These are phyloP conservation scores for Neurospora tetraspora DNA, from an alignment of 495 filamentous ascomycete species.

Conservation along the genomic window DNA sequence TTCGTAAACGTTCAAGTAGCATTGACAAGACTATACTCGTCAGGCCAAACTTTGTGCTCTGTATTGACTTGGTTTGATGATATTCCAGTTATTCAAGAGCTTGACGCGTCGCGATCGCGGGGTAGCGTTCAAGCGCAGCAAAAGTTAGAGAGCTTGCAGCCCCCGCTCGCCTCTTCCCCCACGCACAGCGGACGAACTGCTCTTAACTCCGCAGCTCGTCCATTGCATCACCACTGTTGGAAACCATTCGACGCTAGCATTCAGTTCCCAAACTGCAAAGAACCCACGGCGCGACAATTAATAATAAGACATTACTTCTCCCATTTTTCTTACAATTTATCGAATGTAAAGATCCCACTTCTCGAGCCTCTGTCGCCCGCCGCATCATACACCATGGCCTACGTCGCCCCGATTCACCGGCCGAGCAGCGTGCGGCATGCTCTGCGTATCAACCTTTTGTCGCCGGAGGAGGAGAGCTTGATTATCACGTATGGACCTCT, in stretches of 20 bases:
- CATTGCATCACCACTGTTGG: neutral
- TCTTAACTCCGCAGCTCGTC: neutral
- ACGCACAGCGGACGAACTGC: neutral
- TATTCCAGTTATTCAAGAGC: neutral
- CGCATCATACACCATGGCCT: conserved; percentile 57
- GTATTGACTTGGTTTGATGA: too few species aligned
- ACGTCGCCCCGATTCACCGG: conserved; percentile 85
- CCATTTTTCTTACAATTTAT: neutral
- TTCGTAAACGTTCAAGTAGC: too few species aligned
- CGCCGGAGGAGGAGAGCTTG: conserved; percentile 64
- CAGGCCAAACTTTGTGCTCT: too few species aligned
- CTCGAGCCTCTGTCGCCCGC: conserved; percentile 1
- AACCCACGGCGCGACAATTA: neutral
- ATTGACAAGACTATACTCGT: too few species aligned
- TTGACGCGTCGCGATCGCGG: neutral
- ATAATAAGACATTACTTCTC: neutral
- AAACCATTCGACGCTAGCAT: neutral
- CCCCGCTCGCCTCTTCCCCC: neutral
- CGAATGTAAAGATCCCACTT: conserved; percentile 12
- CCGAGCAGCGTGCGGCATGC: conserved; percentile 86
- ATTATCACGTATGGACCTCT: conserved; percentile 65
- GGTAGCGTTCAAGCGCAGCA: neutral
- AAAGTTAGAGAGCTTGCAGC: neutral
- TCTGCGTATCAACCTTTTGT: conserved; percentile 65
- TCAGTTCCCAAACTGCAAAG: neutral